phyloP scores from a whole-genome alignment of 1,139 yeast genomes.

The Diutina scorzettiae region DNA sequence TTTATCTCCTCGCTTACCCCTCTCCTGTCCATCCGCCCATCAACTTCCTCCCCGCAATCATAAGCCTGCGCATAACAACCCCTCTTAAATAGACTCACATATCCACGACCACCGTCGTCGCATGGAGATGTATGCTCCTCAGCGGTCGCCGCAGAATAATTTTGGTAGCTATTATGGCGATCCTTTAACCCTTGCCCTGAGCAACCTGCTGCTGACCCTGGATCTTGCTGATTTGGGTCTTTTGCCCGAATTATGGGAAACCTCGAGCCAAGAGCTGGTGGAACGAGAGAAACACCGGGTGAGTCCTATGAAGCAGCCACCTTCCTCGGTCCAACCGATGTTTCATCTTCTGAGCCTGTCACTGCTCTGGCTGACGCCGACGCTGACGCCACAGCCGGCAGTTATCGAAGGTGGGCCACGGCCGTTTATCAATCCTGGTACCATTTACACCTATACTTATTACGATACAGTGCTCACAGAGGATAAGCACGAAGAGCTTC shows the following conservation, averaged over 20 bases:
- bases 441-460: constrained; percentile 4
- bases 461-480: neutral
- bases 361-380: constrained; percentile 5
- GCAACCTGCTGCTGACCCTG: constrained; percentile 4
- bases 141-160: neutral
- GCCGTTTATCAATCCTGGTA: neutral
- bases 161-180: constrained; percentile 5
- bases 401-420: neutral
- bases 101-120: neutral
- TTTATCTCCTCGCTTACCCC: too few species aligned
- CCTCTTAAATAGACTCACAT: neutral
- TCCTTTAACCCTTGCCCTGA: neutral
- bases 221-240: constrained; percentile 1
- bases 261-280: constrained; percentile 4
- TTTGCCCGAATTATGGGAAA: constrained; percentile 5
- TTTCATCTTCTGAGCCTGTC: neutral
- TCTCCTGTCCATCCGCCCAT: too few species aligned
- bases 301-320: neutral
- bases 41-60: neutral
- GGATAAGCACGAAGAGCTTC: neutral
- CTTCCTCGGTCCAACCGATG: neutral
- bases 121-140: constrained; percentile 2
- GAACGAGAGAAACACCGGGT: neutral
- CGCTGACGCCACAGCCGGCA: constrained; percentile 6
- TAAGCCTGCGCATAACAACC: neutral